Evolutionary conservation across 2,329 filamentous ascomycete genomes (phyloP), one percentile per base, ranked within the genome.

Genomic region (Penicillium concentricum): DNA sequence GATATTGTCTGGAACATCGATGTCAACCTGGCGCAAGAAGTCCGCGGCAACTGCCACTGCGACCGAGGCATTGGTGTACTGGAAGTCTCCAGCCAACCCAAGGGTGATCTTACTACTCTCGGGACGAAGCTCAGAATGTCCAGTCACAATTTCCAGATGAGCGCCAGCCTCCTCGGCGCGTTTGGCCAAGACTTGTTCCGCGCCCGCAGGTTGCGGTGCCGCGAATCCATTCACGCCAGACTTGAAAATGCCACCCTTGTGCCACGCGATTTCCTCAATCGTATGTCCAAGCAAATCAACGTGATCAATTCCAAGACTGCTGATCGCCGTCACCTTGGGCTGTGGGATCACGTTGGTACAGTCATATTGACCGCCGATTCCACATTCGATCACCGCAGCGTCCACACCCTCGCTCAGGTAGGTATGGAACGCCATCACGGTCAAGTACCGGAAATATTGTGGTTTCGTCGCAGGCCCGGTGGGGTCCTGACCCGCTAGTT

Each of bases 311-410:
- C 91, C 92, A 42, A 97, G 74, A 67, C 88, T 91, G 20, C 91
- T 87, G 37, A 97, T 86, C 0, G 88, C 89, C 1, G 86, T 84
- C 1, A 87, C 87, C 7, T 84, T 87, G 1, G 92, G 88, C 13
- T 84, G 81, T 12, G 82, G 79, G 6, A 99, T 75, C 22, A 97
- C 84, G 69, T 97, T 97, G 10, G 94, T 99, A 28, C 89, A 89
- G 69, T 97, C 93, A 68, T 92, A 92, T 75, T 96, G 91, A 47
- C 92, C 94, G 16, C 94, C 94, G 61, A 97, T 95, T 0, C 94
- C 94, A 67, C 91, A 96, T 76, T 99, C 94, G 34, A 97, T 82
- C 10, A 97, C 86, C 0, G 91, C 92, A 18, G 86, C 86, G 61
- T 87, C 81, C 0, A 97, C 87, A 1, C 88, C 87, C 71, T 94